Conservation (phyloP, 495 filamentous ascomycete genomes). For the Podospora pseudopauciseta region DNA sequence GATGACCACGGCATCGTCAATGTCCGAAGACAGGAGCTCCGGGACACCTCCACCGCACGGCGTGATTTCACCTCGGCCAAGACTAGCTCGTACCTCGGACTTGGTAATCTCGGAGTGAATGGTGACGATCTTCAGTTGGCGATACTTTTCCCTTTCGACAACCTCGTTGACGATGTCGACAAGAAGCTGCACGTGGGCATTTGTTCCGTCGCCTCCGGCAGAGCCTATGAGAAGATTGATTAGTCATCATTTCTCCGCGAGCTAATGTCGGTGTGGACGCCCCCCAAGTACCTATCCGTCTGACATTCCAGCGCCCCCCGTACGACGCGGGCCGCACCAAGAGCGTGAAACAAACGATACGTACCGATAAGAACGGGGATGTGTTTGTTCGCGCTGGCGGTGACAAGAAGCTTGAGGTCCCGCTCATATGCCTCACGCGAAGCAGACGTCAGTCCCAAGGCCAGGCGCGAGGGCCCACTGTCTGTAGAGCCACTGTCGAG, state of each 20-base stretch:
- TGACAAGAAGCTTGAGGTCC: slow-evolving; percentile 41
- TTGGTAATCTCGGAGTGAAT: slow-evolving; percentile 40
- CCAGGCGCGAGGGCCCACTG: slow-evolving; percentile 45
- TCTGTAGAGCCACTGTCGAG: slow-evolving; percentile 51
- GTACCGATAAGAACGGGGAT: slow-evolving; percentile 41
- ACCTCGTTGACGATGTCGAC: slow-evolving; percentile 36
- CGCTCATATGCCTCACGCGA: slow-evolving; percentile 37
- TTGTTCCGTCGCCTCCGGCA: slow-evolving; percentile 47
- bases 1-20: slow-evolving; percentile 34
- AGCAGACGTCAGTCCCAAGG: slow-evolving; percentile 34
- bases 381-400: slow-evolving; percentile 26
- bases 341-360: not conserved
- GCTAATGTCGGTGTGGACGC: not conserved
- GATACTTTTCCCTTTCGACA: slow-evolving; percentile 26
- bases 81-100: slow-evolving; percentile 27
- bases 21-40: slow-evolving; percentile 36
- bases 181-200: slow-evolving; percentile 44
- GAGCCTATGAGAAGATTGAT: slow-evolving; percentile 26
- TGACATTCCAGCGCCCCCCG: not conserved
- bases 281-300: not conserved
- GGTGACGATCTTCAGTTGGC: slow-evolving; percentile 40
- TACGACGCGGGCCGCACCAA: not conserved
- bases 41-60: slow-evolving; percentile 36
- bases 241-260: not conserved
- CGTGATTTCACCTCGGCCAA: slow-evolving; percentile 21